These are phyloP conservation scores for Domatiomyces globalis DNA, from an alignment of 2,329 filamentous ascomycete genomes.

Conservation along the genomic window DNA sequence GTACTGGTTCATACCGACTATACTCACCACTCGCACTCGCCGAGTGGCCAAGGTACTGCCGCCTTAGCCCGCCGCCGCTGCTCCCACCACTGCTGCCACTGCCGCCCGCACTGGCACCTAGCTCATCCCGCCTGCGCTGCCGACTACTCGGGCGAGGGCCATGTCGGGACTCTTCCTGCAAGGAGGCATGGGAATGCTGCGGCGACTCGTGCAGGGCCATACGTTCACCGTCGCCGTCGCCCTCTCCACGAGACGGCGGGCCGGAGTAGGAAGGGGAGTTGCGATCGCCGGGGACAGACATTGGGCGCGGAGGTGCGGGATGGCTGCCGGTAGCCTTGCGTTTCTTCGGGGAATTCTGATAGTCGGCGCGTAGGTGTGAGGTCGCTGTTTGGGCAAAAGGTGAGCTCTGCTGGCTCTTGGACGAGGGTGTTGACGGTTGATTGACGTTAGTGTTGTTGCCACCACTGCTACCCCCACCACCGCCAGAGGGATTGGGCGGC, in stretches of 20 bases:
- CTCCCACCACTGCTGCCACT: background rate
- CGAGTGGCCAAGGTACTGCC: background rate
- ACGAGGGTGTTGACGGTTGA: slow-evolving; percentile 59
- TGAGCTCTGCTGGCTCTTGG: slow-evolving; percentile 47
- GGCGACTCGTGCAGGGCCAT: slow-evolving; percentile 46
- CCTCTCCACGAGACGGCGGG: slow-evolving; percentile 42
- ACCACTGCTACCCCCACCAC: slow-evolving; percentile 35
- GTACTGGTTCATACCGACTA: background rate
- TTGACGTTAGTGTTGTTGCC: slow-evolving; percentile 17
- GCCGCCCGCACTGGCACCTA: slow-evolving; percentile 6
- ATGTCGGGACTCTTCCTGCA: slow-evolving; percentile 21
- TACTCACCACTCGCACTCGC: background rate
- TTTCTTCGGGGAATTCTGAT: slow-evolving; percentile 68
- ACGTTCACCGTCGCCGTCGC: slow-evolving; percentile 36
- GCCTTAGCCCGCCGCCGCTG: background rate
- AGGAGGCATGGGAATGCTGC: slow-evolving; percentile 50
- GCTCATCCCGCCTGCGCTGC: slow-evolving; percentile 17
- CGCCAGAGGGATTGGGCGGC: slow-evolving; percentile 51
- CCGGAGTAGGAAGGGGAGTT: slow-evolving; percentile 32
- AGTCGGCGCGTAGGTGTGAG: slow-evolving; percentile 41
- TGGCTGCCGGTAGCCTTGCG: slow-evolving; percentile 55
- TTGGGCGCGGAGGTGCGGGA: slow-evolving; percentile 36
- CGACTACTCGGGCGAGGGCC: slow-evolving; percentile 18
- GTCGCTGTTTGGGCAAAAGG: slow-evolving; percentile 31
- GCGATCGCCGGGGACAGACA: slow-evolving; percentile 34